Percentiles rank a stretch among this genome's conserved stretches.
phyloP scores from a whole-genome alignment of 2,329 filamentous ascomycete genomes.

The Sporothrix inflata region DNA sequence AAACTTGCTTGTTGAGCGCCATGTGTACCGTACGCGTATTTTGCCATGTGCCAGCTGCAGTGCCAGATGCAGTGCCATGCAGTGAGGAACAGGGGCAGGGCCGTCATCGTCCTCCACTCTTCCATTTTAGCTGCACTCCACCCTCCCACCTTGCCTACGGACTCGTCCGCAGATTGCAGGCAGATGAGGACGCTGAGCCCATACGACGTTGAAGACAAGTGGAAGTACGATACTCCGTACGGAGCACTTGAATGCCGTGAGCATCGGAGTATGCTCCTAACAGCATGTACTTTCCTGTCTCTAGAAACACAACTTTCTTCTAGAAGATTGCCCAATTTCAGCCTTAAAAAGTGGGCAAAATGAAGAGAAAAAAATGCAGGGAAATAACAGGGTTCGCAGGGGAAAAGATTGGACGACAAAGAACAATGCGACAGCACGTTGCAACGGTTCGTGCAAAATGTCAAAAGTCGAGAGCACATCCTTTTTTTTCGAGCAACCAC shows the following conservation, averaged over 20 bases:
- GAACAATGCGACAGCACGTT: constrained; percentile 8
- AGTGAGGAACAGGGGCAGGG: not conserved
- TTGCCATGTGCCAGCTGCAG: constrained; percentile 7
- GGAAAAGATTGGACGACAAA: not conserved
- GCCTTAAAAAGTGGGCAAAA: constrained; percentile 14
- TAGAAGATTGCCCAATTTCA: constrained; percentile 19
- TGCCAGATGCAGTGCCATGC: not conserved
- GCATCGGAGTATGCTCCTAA: not conserved
- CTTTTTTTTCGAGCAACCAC: not conserved
- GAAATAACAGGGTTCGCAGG: too few relatives aligned
- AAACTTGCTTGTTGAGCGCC: too few relatives aligned
- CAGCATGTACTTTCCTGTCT: not conserved
- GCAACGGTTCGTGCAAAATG: constrained; percentile 6
- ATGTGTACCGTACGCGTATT: not conserved
- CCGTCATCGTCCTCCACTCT: not conserved
- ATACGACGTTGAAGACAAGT: not conserved
- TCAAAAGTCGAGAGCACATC: too few relatives aligned
- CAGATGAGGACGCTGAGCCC: not conserved
- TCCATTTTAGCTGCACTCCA: not conserved
- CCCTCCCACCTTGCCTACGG: not conserved
- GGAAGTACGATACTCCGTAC: not conserved
- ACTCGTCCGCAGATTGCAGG: not conserved
- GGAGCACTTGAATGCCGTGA: not conserved
- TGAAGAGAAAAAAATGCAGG: not conserved
- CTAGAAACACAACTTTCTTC: not conserved